Conservation (phyloP, 768 basidiomycete species). For the Candolleomyces aberdarensis region DNA sequence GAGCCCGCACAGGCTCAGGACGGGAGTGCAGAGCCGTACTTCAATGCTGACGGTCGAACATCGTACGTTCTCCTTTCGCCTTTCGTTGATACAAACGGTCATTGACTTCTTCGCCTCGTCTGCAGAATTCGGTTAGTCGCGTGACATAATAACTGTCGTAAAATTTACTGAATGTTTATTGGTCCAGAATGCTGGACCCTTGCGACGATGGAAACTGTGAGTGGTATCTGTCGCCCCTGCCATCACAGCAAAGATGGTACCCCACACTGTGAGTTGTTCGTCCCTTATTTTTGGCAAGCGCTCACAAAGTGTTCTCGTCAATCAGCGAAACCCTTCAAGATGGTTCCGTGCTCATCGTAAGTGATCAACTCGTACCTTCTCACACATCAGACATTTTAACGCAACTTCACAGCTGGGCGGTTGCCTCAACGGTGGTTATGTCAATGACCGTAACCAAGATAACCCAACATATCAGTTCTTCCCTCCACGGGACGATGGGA, state of each 20-base stretch:
- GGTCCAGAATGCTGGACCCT: constrained; percentile 55
- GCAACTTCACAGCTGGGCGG: constrained; percentile 49
- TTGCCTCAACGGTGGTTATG: constrained; percentile 63
- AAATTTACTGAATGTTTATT: not conserved
- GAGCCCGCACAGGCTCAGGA: constrained; percentile 39
- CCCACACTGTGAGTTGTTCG: constrained; percentile 54
- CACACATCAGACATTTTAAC: constrained; percentile 8
- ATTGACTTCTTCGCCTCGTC: constrained; percentile 4
- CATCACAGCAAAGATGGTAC: constrained; percentile 70
- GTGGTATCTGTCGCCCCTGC: constrained; percentile 44
- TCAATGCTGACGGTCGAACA: constrained; percentile 59
- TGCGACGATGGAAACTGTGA: constrained; percentile 66
- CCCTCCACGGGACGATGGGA: constrained; percentile 48
- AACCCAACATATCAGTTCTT: constrained; percentile 85
- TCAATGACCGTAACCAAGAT: constrained; percentile 64
- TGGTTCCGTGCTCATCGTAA: constrained; percentile 60
- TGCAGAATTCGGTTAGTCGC: constrained; percentile 45
- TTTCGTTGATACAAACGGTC: constrained; percentile 2
- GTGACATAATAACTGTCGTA: constrained; percentile 13
- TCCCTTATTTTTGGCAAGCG: not conserved
- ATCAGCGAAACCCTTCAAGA: constrained; percentile 60
- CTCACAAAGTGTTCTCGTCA: not conserved
- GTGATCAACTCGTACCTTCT: constrained; percentile 16
- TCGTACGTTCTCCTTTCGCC: constrained; percentile 47
- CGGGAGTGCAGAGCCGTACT: constrained; percentile 46